A percentile compares a stretch with the other conserved stretches of the same genome.
phyloP scores from a whole-genome alignment of 2,329 filamentous ascomycete species.

The Ascochyta clinopodiicola region DNA sequence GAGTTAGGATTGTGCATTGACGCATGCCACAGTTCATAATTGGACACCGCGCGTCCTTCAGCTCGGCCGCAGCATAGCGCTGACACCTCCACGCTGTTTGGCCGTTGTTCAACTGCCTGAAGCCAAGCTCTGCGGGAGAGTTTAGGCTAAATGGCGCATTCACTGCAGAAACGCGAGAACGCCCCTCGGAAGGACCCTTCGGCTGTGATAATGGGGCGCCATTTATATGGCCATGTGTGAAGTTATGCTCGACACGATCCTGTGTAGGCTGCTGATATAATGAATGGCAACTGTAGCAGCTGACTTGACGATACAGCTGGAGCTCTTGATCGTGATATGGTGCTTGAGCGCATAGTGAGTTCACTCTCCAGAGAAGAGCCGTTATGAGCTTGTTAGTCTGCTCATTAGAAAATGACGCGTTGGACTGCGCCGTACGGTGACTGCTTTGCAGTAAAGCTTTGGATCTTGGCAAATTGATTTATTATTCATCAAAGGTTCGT shows the following conservation, averaged over 20 bases:
- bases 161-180: not conserved
- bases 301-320: not conserved
- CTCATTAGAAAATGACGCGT: too few species aligned
- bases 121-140: conserved; percentile 10
- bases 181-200: not conserved
- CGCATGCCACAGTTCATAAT: not conserved
- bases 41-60: not conserved
- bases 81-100: conserved; percentile 2
- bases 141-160: conserved; percentile 12
- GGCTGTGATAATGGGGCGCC: not conserved
- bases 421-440: not conserved
- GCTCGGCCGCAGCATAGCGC: not conserved
- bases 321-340: not conserved
- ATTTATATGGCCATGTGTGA: not conserved
- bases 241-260: not conserved
- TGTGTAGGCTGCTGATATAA: not conserved
- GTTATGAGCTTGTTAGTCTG: too few species aligned
- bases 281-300: not conserved
- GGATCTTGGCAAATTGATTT: not conserved
- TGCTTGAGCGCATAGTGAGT: too few species aligned
- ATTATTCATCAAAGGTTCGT: not conserved
- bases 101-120: conserved; percentile 11
- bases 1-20: not conserved
- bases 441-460: not conserved
- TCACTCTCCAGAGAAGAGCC: too few species aligned